Base-by-base conservation (phyloP, 129 eudicot genomes). In the Dittrichia graveolens region DNA sequence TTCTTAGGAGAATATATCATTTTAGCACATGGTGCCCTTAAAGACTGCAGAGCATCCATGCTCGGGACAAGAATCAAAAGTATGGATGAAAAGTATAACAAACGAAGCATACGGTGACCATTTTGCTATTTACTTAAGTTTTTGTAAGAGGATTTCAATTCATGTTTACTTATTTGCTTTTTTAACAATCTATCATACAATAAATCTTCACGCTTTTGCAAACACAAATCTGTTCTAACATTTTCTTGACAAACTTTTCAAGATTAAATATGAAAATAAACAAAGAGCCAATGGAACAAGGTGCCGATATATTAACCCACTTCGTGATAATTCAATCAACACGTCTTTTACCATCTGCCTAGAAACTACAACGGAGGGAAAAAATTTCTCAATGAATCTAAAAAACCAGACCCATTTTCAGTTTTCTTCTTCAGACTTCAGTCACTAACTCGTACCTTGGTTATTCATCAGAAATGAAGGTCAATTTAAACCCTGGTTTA, bases 201-300 rank as follows among this genome's bases (percentile, higher is more conserved):
- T 10, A 48, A 48, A 48, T 12, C 6, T 48, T 48, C 12, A 48
- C 5, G 5, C n/a, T 3, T 10, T 48, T 11, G 16, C 54, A 48
- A 12, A 12, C 54, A n/a, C 54, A 3, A 48, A 48, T 48, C 5
- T 10, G 18, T 34, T 5, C 31, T 24, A 24, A 24, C 31, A 24
- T 24, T 24, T 24, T 24, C 31, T 24, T 24, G 31, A 24, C 31
- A 24, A 24, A 24, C 31, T 12, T 52, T 41, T n/a, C 19, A 49
- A 55, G 43, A 50, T 49, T 38, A 55, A 45, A 37, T 40, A 66
- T 35, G 52, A 50, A 46, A 8, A n/a, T 40, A 66, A 56, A 15
- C 67, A 75, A 75, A 55, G 50, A 54, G 73, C 31, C 14, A 35
- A 12, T 15, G 47, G 44, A 44, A 43, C 68, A 45, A 24, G 16